Conservation (phyloP, 495 filamentous ascomycete species). For the Podospora comata region DNA sequence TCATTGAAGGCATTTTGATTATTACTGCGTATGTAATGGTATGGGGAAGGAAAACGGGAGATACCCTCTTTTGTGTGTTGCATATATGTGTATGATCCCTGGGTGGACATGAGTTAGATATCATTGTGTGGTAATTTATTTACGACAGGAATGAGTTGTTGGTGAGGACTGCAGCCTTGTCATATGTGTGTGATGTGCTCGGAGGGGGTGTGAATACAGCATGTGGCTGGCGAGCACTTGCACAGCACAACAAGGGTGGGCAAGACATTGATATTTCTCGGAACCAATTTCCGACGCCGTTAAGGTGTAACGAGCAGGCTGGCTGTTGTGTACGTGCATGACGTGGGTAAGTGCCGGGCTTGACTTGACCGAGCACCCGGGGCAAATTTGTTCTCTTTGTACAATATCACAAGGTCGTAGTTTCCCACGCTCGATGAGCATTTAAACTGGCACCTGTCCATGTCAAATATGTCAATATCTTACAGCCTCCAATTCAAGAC, state of each 20-base stretch:
- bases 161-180: not conserved
- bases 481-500: not conserved
- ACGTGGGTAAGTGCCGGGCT: no score
- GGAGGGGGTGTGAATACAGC: not conserved
- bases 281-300: not conserved
- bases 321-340: no score
- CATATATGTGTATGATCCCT: not conserved
- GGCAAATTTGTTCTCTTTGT: no score
- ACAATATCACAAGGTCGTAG: no score
- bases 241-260: no score
- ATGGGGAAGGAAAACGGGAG: not conserved
- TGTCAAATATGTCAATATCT: not conserved
- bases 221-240: not conserved
- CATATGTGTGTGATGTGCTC: not conserved
- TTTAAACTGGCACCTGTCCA: not conserved
- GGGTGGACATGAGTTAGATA: not conserved
- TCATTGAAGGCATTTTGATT: not conserved
- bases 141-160: not conserved
- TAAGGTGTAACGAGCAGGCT: no score
- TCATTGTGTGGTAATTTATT: not conserved
- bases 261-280: not conserved
- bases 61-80: not conserved
- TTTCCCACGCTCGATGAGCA: no score
- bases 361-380: no score
- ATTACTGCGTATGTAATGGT: not conserved